Percentiles rank a stretch among this genome's conserved stretches.
These are phyloP conservation scores for Microstegium vimineum DNA, from an alignment of 176 grass and related monocot species.

Conservation along the genomic window DNA sequence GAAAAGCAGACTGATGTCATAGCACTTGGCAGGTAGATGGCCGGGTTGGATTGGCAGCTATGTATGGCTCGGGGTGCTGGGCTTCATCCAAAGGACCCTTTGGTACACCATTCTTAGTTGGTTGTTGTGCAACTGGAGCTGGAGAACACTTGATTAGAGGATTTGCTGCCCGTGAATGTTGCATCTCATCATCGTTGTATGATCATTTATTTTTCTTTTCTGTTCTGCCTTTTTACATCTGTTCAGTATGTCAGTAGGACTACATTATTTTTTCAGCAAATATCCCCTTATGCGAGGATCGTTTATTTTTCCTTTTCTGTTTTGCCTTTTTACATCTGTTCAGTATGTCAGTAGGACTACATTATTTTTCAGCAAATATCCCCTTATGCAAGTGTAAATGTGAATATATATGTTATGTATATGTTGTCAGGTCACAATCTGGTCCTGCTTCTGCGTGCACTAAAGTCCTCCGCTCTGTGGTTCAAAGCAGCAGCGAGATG, in stretches of 20 bases:
- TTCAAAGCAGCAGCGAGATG: slow-evolving; percentile 61
- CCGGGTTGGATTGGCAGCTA: slow-evolving; percentile 88
- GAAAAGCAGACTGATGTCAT: slow-evolving; percentile 23
- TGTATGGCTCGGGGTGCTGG: slow-evolving; percentile 97
- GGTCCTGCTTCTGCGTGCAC: slow-evolving; percentile 71
- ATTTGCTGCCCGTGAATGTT: slow-evolving; percentile 90
- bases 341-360: no score
- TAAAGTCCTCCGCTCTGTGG: slow-evolving; percentile 55
- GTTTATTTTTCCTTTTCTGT: no score
- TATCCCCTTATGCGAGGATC: no score
- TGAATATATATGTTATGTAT: not conserved
- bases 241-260: no score
- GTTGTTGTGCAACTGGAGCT: slow-evolving; percentile 81
- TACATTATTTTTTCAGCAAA: not conserved
- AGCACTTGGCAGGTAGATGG: slow-evolving; percentile 73
- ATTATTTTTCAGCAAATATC: no score
- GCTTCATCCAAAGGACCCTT: slow-evolving; percentile 75
- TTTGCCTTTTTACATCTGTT: no score
- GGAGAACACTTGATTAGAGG: slow-evolving; percentile 92
- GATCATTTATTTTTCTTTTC: not conserved
- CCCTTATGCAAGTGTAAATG: not conserved
- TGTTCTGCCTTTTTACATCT: not conserved
- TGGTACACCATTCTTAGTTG: slow-evolving; percentile 60
- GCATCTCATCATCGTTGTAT: slow-evolving; percentile 78
- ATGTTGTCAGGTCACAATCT: slow-evolving; percentile 59